These are phyloP conservation scores for Botrytis tulipae DNA, from an alignment of 2,329 filamentous ascomycete species.

Conservation along the genomic window DNA sequence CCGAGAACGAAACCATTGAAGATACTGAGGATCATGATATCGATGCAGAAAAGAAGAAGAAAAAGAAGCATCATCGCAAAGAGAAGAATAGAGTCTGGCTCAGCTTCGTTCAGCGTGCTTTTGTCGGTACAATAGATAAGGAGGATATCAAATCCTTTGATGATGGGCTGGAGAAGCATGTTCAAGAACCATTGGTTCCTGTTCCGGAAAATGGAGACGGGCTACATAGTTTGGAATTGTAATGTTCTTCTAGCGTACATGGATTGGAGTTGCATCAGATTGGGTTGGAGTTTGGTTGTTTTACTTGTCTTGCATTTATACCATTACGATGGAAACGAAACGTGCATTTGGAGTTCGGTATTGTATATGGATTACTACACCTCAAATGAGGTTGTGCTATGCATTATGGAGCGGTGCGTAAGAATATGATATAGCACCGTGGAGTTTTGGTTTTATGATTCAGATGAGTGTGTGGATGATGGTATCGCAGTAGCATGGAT, in stretches of 20 bases:
- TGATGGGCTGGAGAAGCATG: not conserved
- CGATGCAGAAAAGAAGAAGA: constrained; percentile 32
- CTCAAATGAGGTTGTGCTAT: not conserved
- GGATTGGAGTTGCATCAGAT: constrained; percentile 9
- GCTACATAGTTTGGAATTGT: constrained; percentile 9
- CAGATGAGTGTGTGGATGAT: not conserved
- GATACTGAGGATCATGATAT: constrained; percentile 37
- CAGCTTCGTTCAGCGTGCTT: constrained; percentile 74
- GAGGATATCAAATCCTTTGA: constrained; percentile 54
- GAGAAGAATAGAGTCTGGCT: constrained; percentile 70
- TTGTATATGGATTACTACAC: not conserved
- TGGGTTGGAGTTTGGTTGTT: not conserved
- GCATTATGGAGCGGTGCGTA: not conserved
- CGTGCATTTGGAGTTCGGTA: not conserved
- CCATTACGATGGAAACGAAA: not conserved
- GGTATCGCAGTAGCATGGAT: not conserved
- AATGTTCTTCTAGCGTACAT: constrained; percentile 19
- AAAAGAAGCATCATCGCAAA: constrained; percentile 52
- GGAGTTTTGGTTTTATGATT: constrained; percentile 1
- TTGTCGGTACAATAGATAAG: constrained; percentile 68
- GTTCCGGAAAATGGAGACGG: not conserved
- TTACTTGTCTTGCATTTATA: constrained; percentile 1
- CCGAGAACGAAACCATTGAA: constrained; percentile 32
- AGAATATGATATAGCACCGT: constrained; percentile 2
- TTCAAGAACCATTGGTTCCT: not conserved